These are phyloP conservation scores for Podaxis sp. DNA, from an alignment of 768 basidiomycete species.

Conservation along the genomic window DNA sequence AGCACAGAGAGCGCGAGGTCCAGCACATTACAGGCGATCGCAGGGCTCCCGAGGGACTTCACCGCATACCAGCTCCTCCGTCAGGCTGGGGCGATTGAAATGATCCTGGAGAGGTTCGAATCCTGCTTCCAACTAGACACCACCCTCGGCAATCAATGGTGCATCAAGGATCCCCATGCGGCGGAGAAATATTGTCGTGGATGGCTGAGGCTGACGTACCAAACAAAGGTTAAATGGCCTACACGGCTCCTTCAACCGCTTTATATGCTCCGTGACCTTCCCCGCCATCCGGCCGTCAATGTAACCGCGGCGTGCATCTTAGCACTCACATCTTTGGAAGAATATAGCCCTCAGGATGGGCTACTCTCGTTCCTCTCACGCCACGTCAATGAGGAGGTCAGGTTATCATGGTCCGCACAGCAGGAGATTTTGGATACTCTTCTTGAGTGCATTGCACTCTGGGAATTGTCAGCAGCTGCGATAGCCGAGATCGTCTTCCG, in stretches of 20 bases:
- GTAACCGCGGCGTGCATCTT: constrained; percentile 36
- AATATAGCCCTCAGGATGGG: constrained; percentile 34
- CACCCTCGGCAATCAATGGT: constrained; percentile 36
- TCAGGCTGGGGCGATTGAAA: constrained; percentile 31
- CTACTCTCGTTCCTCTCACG: constrained; percentile 33
- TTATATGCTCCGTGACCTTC: constrained; percentile 30
- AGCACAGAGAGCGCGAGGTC: constrained; percentile 27
- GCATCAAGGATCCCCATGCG: constrained; percentile 31
- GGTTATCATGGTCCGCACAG: constrained; percentile 31
- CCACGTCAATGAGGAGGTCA: constrained; percentile 30
- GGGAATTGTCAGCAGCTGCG: constrained; percentile 37
- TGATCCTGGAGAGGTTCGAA: constrained; percentile 36
- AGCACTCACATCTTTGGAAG: constrained; percentile 36
- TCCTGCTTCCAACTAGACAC: constrained; percentile 39
- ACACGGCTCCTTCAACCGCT: constrained; percentile 33
- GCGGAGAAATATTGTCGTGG: constrained; percentile 40
- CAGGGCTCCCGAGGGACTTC: constrained; percentile 38
- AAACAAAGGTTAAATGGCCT: constrained; percentile 36
- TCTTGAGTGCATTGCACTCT: constrained; percentile 34
- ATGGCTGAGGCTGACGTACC: constrained; percentile 40
- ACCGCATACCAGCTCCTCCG: constrained; percentile 36
- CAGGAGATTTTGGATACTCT: constrained; percentile 40
- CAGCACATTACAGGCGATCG: constrained; percentile 35
- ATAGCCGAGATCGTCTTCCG: constrained; percentile 33
- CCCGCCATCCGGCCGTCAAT: constrained; percentile 28